Conservation (phyloP, 202 grass and related monocot species). For the Brachypodium distachyon region DNA sequence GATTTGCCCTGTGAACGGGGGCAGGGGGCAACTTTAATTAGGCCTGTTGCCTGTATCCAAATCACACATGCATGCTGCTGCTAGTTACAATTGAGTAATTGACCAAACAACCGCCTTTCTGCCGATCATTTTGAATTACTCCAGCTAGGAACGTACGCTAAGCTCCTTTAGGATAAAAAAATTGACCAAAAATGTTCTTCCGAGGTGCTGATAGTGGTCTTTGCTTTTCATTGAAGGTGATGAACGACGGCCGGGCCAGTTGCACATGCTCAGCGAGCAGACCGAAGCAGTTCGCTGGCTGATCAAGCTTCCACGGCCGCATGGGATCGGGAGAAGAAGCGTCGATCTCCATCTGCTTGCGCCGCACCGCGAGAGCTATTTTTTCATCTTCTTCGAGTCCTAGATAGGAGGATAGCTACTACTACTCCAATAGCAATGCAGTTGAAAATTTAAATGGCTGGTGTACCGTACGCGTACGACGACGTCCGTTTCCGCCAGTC, state of each 20-base stretch:
- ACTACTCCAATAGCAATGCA: too few species aligned
- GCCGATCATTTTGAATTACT: background rate
- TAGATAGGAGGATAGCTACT: too few species aligned
- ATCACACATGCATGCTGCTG: background rate
- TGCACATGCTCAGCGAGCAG: slow-evolving; percentile 66
- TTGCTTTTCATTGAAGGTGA: slow-evolving; percentile 20
- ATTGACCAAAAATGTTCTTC: background rate
- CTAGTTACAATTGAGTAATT: background rate
- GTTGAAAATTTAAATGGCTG: too few species aligned
- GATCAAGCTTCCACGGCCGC: background rate
- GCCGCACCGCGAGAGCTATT: background rate
- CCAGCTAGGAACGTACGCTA: background rate
- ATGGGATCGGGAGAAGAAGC: background rate
- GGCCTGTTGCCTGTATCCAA: background rate
- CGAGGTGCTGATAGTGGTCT: background rate
- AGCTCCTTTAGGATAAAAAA: background rate
- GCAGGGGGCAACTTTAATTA: slow-evolving; percentile 30
- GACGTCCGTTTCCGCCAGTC: too few species aligned
- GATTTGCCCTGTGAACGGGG: slow-evolving; percentile 26
- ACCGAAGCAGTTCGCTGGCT: slow-evolving; percentile 49
- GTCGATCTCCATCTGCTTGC: too few species aligned
- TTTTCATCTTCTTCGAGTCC: background rate
- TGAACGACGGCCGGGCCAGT: slow-evolving; percentile 46
- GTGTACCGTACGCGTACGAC: too few species aligned
- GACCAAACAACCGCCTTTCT: background rate